Base-by-base conservation (phyloP, 1,284 basidiomycete species). In the Apiotrichum gracile region DNA sequence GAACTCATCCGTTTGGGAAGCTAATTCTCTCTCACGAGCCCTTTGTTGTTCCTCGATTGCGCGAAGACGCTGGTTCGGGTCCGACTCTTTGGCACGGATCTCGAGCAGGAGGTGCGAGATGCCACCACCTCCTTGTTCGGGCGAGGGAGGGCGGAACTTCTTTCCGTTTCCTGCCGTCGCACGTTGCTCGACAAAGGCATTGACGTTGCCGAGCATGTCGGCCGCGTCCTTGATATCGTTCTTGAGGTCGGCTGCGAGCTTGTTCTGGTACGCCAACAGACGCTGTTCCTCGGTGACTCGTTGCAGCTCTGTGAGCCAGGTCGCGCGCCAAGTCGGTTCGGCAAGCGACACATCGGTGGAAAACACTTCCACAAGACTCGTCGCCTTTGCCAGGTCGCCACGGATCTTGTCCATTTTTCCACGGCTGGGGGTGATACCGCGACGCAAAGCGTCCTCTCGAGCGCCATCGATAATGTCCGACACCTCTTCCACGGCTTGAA, bases 251-350 rank as follows among this genome's bases (percentile, higher is more conserved):
- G 80, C 80, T 49, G 94, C 79, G 67, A 97, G 83, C 74, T 93
- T 89, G 73, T 92, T 88, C 69, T 96, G 91, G 66, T 96, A 88
- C 13, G 83, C 85, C 50, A 97, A 78, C 77, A 96, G 88, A 64
- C 93, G 88, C 72, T 98, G 94, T 75, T 98, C 94, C 72, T 97
- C 93, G 42, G 97, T 88, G 56, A 98, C 93, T 62, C 91, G 90
- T 77, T 91, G 88, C 70, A 98, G 75, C 77, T 98, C 94, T 66
- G 88, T 84, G 65, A 90, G 89, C 94, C 94, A 98, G 24, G 93
- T 97, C 80, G 94, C 91, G 78, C 94, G 91, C 94, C 94, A 98
- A 80, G 89, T 89, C 46, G 94, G 92, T 68, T 89, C 92, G 65
- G 96, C 83, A 4, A 88, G 87, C 62, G 85, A 83, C 62, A 97